phyloP scores from a whole-genome alignment of 352 stramenopile species.

The Globisporangium spiculum region DNA sequence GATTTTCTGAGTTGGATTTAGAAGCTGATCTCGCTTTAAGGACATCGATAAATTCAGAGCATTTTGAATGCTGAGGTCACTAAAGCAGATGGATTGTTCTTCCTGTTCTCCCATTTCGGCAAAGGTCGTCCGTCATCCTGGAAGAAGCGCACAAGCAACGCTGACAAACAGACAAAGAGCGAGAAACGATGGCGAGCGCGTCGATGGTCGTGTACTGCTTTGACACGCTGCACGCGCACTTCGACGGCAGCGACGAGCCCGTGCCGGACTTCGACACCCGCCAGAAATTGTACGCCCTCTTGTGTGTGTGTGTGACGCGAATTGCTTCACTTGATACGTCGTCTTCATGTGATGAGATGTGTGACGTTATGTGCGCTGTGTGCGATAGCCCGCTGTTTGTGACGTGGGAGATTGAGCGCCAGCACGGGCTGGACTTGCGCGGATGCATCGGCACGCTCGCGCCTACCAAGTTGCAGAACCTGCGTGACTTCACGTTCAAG shows the following conservation, averaged over 20 bases:
- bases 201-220: slow-evolving; percentile 87
- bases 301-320: not conserved
- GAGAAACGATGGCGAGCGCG: slow-evolving; percentile 57
- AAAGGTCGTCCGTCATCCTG: not conserved
- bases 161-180: not conserved
- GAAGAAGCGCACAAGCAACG: not conserved
- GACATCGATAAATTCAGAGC: not conserved
- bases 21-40: not conserved
- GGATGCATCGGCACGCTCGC: slow-evolving; percentile 80
- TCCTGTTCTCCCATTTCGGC: not conserved
- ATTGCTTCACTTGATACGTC: too few relatives aligned
- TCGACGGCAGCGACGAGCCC: slow-evolving; percentile 48
- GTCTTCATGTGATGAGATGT: too few relatives aligned
- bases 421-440: slow-evolving; percentile 44
- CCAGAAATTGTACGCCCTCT: slow-evolving; percentile 47
- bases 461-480: slow-evolving; percentile 56
- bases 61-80: too few relatives aligned
- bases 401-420: slow-evolving; percentile 78
- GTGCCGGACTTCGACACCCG: slow-evolving; percentile 51
- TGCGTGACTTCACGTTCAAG: slow-evolving; percentile 84
- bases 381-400: slow-evolving; percentile 67
- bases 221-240: slow-evolving; percentile 74
- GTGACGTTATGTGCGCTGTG: not conserved
- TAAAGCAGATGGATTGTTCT: not conserved
- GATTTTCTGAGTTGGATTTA: not conserved